Evolutionary conservation across 179 eudicot genomes (phyloP).

Genomic region (Pouteria campechiana): DNA sequence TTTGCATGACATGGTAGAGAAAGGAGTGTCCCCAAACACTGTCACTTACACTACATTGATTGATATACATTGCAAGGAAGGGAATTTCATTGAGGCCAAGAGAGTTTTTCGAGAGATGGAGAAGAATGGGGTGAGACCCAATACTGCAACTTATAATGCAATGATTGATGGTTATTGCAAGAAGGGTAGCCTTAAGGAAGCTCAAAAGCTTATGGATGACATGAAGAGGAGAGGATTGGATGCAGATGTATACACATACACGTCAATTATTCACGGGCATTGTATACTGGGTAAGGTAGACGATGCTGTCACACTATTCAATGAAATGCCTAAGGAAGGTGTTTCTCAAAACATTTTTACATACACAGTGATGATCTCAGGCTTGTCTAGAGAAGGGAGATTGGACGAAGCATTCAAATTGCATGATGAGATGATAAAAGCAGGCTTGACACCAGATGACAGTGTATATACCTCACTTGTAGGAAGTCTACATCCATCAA

Average conservation of each 20-base stretch:
- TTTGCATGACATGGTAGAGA: slow-evolving; percentile 52
- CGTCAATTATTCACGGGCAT: slow-evolving; percentile 68
- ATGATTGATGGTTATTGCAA: slow-evolving; percentile 65
- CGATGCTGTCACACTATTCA: slow-evolving; percentile 41
- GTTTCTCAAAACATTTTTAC: slow-evolving; percentile 39
- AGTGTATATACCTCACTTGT: slow-evolving; percentile 54
- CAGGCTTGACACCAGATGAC: slow-evolving; percentile 52
- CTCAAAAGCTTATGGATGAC: slow-evolving; percentile 31
- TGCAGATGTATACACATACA: slow-evolving; percentile 60
- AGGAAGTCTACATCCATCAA: slow-evolving; percentile 59
- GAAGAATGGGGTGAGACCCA: slow-evolving; percentile 34
- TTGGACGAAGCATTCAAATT: slow-evolving; percentile 74
- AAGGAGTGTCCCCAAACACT: slow-evolving; percentile 43
- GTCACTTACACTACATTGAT: slow-evolving; percentile 56
- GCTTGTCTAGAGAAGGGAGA: slow-evolving; percentile 64
- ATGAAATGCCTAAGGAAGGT: slow-evolving; percentile 36
- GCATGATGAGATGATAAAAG: slow-evolving; percentile 67
- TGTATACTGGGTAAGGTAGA: slow-evolving; percentile 55
- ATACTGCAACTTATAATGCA: slow-evolving; percentile 56
- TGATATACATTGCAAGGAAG: slow-evolving; percentile 62
- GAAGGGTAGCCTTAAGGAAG: slow-evolving; percentile 57
- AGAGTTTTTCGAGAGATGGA: slow-evolving; percentile 55
- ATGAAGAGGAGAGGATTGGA: slow-evolving; percentile 46
- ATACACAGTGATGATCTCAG: slow-evolving; percentile 59
- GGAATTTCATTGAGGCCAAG: slow-evolving; percentile 60